Evolutionary conservation across 2,329 filamentous ascomycete species (phyloP).

Genomic region (Colletotrichum graminicola): DNA sequence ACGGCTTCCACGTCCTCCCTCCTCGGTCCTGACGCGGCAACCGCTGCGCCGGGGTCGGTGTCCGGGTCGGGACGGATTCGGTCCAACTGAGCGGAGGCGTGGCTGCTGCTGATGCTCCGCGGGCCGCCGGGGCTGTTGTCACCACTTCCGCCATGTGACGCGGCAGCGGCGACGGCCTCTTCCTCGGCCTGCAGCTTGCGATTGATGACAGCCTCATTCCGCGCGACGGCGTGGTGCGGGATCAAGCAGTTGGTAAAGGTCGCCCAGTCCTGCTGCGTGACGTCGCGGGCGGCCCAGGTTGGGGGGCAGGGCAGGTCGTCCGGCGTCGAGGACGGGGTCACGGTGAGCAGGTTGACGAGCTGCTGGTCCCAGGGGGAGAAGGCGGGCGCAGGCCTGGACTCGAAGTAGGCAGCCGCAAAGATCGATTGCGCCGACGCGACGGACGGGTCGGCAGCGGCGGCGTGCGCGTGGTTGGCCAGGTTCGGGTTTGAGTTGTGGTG

Average conservation of each 20-base stretch:
- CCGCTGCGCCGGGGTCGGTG: conserved; percentile 49
- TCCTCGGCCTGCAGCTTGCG: conserved; percentile 62
- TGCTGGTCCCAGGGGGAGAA: conserved; percentile 35
- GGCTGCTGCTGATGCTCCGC: conserved; percentile 46
- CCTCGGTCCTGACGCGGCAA: conserved; percentile 4
- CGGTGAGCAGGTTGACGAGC: conserved; percentile 51
- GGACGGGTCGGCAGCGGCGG: conserved; percentile 16
- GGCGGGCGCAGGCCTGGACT: conserved; percentile 54
- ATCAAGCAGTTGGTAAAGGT: conserved; percentile 70
- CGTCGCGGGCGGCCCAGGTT: conserved; percentile 56
- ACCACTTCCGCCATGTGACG: conserved; percentile 22
- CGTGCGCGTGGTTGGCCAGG: conserved; percentile 31
- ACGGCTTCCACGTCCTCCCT: conserved; percentile 48
- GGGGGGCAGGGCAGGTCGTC: conserved; percentile 59
- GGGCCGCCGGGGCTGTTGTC: conserved; percentile 31
- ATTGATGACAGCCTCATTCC: conserved; percentile 62
- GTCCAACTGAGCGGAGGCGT: conserved; percentile 59
- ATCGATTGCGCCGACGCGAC: conserved; percentile 40
- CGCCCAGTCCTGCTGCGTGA: conserved; percentile 67
- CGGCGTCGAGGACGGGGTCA: conserved; percentile 53
- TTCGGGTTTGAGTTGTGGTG: conserved; percentile 26
- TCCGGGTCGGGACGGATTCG: conserved; percentile 49
- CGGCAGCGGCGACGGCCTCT: conserved; percentile 42
- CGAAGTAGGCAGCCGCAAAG: conserved; percentile 61
- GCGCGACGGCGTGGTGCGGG: conserved; percentile 58